A percentile compares a stretch with the other conserved stretches of the same genome.
Evolutionary conservation across 164 flowering plant genomes (phyloP).

Genomic region (Echeveria elegans): DNA sequence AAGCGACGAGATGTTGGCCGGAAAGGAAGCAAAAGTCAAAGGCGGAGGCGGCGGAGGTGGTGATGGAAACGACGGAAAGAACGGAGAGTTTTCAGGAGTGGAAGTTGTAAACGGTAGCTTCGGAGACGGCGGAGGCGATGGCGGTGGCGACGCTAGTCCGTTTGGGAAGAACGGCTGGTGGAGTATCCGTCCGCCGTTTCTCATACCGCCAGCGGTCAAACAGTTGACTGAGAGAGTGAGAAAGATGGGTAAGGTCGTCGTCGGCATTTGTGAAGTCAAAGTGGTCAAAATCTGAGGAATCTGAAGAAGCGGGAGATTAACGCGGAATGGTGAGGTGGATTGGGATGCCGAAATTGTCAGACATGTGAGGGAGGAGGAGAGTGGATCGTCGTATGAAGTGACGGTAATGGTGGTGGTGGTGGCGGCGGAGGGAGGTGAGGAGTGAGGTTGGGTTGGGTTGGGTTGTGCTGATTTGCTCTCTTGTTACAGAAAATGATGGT

Average conservation of each 20-base stretch:
- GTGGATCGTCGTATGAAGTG: neutral
- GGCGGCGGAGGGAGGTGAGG: neutral
- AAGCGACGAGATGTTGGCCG: conserved; percentile 5
- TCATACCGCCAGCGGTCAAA: neutral
- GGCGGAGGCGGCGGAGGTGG: conserved; percentile 4
- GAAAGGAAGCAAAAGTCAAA: conserved; percentile 2
- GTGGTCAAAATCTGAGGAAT: conserved; percentile 1
- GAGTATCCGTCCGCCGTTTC: neutral
- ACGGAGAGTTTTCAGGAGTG: neutral
- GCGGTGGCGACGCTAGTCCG: neutral
- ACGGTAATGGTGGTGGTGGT: neutral
- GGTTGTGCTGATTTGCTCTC: too few relatives aligned
- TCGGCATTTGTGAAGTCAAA: neutral
- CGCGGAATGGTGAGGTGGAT: neutral
- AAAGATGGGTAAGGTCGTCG: neutral
- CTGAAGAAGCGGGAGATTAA: neutral
- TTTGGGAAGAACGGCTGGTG: conserved; percentile 9
- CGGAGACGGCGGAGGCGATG: conserved; percentile 1
- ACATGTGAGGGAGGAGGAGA: neutral
- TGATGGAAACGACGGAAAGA: neutral
- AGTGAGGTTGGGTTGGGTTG: too few relatives aligned
- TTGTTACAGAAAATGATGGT: neutral
- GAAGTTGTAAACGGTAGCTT: conserved; percentile 1
- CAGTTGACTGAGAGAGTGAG: neutral
- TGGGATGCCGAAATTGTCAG: too few relatives aligned